Conservation (phyloP, 2,329 filamentous ascomycete species). For the Penicillium sp. region DNA sequence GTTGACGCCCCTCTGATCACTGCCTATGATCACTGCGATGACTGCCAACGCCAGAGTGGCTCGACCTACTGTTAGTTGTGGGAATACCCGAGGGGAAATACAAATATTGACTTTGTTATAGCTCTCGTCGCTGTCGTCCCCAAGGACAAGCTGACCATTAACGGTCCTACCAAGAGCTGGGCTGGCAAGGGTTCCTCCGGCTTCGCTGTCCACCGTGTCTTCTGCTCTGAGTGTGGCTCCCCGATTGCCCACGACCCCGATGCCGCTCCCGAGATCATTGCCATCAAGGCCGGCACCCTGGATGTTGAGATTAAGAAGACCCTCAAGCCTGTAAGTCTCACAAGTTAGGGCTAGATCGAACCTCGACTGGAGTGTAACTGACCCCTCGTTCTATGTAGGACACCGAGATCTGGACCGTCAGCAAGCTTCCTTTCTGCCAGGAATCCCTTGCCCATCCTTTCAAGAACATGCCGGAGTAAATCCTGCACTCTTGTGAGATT, state of each 20-base stretch:
- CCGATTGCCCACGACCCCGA: constrained; percentile 71
- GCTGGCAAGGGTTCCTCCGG: constrained; percentile 61
- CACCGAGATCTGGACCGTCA: constrained; percentile 68
- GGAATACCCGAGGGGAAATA: not conserved
- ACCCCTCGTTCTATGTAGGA: constrained; percentile 32
- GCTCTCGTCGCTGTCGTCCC: constrained; percentile 65
- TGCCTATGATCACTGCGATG: constrained; percentile 71
- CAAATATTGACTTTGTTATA: constrained; percentile 31
- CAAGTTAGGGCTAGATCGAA: not conserved
- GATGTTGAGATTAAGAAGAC: constrained; percentile 65
- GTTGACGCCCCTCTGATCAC: constrained; percentile 43
- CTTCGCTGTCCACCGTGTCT: constrained; percentile 65
- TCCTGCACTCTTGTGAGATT: no score
- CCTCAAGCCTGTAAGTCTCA: constrained; percentile 55
- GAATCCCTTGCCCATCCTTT: constrained; percentile 65
- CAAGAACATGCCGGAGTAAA: constrained; percentile 61
- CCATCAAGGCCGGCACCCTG: constrained; percentile 66
- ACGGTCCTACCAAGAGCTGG: constrained; percentile 65
- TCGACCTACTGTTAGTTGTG: constrained; percentile 59
- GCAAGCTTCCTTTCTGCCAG: constrained; percentile 69
- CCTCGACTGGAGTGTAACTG: not conserved
- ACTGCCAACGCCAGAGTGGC: constrained; percentile 69
- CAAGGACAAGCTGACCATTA: constrained; percentile 64
- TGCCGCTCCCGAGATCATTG: constrained; percentile 68
- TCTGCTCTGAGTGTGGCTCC: constrained; percentile 68